Evolutionary conservation across 116 monocot species (phyloP).

Genomic region (Dioscorea cayenensis): DNA sequence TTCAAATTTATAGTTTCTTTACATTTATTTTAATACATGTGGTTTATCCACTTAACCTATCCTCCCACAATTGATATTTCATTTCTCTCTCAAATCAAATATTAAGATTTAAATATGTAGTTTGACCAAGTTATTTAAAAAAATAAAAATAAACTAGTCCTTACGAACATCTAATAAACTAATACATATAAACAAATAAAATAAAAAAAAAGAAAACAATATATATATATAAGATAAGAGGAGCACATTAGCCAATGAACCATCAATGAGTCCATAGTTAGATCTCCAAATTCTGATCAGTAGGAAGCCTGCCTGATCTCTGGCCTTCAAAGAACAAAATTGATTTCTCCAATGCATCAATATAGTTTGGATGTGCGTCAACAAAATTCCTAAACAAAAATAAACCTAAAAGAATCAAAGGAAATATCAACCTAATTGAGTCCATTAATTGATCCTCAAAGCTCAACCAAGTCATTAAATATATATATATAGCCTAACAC

Average conservation of each 20-base stretch:
- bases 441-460: not conserved
- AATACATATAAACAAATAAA: no score
- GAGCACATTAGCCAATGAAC: constrained; percentile 38
- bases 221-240: not conserved
- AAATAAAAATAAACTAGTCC: no score
- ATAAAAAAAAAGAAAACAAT: no score
- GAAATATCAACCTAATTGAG: not conserved
- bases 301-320: constrained; percentile 30
- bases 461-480: not conserved
- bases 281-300: constrained; percentile 28
- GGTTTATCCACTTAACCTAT: no score
- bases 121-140: no score
- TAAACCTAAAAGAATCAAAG: not conserved
- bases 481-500: not conserved
- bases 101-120: no score
- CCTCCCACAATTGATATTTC: no score
- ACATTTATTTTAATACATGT: no score
- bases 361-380: constrained; percentile 9
- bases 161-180: no score
- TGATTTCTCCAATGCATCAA: constrained; percentile 28
- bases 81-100: no score
- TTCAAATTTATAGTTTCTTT: no score
- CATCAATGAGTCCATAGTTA: constrained; percentile 36
- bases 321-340: constrained; percentile 40
- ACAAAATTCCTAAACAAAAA: not conserved